A percentile compares a stretch with the other conserved stretches of the same genome.
Conservation (phyloP, 2,329 filamentous ascomycete species). For the Beauveria sp. region DNA sequence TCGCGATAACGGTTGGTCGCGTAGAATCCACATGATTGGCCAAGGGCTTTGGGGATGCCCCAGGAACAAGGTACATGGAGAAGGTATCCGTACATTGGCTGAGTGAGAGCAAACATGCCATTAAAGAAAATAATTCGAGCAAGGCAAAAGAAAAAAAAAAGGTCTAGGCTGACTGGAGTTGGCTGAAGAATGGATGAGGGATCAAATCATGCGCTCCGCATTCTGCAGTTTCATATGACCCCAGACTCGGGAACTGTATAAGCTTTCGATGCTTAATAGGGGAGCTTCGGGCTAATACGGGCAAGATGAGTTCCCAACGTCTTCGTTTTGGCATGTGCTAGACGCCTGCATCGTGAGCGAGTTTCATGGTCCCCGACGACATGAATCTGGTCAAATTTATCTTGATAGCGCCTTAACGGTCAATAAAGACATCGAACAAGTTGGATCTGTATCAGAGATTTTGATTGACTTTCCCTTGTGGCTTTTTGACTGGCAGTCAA, state of each 20-base stretch:
- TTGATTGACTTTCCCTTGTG: no score
- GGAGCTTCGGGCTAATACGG: not conserved
- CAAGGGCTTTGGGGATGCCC: not conserved
- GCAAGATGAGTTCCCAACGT: not conserved
- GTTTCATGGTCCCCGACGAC: not conserved
- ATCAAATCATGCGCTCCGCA: not conserved
- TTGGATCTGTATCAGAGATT: no score
- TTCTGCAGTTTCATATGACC: not conserved
- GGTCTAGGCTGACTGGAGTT: not conserved
- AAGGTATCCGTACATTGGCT: not conserved
- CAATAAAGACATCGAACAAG: no score
- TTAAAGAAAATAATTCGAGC: no score
- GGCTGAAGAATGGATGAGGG: no score
- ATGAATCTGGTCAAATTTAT: not conserved
- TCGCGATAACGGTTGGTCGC: constrained; percentile 4
- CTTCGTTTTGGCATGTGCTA: not conserved
- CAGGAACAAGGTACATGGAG: not conserved
- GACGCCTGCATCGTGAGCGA: not conserved
- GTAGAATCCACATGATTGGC: not conserved
- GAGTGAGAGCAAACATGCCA: not conserved
- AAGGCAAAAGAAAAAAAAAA: no score
- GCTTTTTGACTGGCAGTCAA: no score
- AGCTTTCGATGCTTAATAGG: no score
- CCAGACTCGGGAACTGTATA: not conserved
- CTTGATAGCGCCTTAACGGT: no score